phyloP scores from a whole-genome alignment of 179 eudicot species.

The Beta macrorhiza region DNA sequence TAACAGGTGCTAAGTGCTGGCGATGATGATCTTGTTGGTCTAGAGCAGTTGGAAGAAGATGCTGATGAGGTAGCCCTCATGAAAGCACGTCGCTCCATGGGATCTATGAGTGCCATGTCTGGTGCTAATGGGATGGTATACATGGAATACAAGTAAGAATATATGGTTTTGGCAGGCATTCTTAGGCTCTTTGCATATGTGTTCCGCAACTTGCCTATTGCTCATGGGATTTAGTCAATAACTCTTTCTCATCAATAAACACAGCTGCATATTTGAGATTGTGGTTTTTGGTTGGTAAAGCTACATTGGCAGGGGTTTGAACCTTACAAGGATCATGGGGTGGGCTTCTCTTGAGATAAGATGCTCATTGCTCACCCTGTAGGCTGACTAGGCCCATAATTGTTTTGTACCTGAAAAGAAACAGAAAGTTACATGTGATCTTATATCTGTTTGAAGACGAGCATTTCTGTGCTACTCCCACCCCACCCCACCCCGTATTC shows the following conservation, averaged over 20 bases:
- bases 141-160: constrained; percentile 82
- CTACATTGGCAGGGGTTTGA: no score
- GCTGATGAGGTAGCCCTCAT: constrained; percentile 79
- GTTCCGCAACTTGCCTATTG: background rate
- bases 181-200: background rate
- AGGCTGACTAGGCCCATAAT: background rate
- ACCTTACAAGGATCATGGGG: background rate
- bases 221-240: background rate
- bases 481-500: background rate
- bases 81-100: constrained; percentile 72
- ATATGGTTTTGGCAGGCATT: background rate
- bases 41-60: constrained; percentile 92
- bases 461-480: background rate
- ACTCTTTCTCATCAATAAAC: background rate
- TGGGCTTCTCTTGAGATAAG: no score
- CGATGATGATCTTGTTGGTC: constrained; percentile 67
- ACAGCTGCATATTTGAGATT: background rate
- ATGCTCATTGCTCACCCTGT: background rate
- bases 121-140: constrained; percentile 93
- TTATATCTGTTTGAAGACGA: background rate
- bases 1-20: constrained; percentile 79
- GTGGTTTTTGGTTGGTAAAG: background rate
- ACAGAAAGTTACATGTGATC: background rate
- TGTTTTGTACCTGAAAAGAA: background rate
- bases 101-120: constrained; percentile 97